Conservation (phyloP, 202 grass and related monocot species). For the Elaeis oleifera region DNA sequence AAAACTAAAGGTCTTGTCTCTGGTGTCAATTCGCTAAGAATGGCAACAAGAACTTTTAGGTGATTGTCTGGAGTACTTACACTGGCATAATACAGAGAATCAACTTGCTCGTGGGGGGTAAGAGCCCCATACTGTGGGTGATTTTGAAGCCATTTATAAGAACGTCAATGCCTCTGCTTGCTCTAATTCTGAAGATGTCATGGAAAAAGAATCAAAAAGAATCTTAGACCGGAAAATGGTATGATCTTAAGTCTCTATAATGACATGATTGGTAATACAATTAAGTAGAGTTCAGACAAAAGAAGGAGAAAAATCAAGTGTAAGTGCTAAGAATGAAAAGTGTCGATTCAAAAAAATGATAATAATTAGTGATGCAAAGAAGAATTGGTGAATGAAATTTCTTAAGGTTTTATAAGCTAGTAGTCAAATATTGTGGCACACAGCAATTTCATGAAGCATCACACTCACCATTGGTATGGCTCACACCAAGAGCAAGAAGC, state of each 20-base stretch:
- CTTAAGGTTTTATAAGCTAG: too few species aligned
- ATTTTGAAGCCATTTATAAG: conserved; percentile 87
- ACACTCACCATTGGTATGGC: conserved; percentile 89
- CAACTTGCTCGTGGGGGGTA: conserved; percentile 41
- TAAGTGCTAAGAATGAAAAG: too few species aligned
- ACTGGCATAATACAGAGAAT: conserved; percentile 73
- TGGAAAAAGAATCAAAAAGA: conserved; percentile 16
- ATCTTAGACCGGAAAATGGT: conserved; percentile 7
- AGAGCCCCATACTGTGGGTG: conserved; percentile 90
- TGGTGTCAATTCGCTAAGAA: neutral
- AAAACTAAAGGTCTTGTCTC: neutral
- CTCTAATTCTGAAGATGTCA: conserved; percentile 69
- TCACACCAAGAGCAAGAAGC: conserved; percentile 97
- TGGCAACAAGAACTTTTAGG: neutral
- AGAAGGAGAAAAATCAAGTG: too few species aligned
- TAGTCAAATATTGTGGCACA: too few species aligned
- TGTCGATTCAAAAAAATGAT: too few species aligned
- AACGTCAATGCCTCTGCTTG: conserved; percentile 84
- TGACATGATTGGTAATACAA: too few species aligned
- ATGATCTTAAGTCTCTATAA: neutral
- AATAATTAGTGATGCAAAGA: too few species aligned
- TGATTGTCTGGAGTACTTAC: conserved; percentile 40
- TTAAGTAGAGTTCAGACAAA: too few species aligned
- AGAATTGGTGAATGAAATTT: too few species aligned
- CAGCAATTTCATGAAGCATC: neutral